Percentiles rank a stretch among this genome's conserved stretches.
These are phyloP conservation scores for Setaria italica DNA, from an alignment of 202 grass and related monocot species.

Conservation along the genomic window DNA sequence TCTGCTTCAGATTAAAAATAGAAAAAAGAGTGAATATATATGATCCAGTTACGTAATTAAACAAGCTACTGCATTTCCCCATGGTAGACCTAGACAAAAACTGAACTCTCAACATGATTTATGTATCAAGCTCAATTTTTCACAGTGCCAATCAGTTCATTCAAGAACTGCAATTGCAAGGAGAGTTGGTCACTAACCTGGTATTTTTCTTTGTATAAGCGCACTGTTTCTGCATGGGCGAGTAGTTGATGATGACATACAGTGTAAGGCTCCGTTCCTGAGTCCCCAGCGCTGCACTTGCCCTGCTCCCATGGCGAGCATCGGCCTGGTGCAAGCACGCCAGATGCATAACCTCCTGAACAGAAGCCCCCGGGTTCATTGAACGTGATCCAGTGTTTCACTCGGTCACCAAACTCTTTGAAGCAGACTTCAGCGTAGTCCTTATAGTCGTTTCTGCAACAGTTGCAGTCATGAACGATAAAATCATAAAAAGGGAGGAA, in stretches of 20 bases:
- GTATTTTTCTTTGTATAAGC: conserved; percentile 54
- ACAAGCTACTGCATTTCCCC: neutral
- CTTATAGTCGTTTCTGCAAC: conserved; percentile 55
- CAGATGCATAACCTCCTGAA: conserved; percentile 24
- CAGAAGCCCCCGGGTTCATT: conserved; percentile 57
- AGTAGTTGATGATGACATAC: conserved; percentile 54
- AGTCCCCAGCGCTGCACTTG: conserved; percentile 48
- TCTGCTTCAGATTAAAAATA: neutral
- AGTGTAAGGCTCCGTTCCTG: conserved; percentile 63
- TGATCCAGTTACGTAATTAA: neutral
- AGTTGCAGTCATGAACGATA: neutral
- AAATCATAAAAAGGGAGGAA: neutral
- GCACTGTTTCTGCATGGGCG: conserved; percentile 48
- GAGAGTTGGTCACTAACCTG: conserved; percentile 41
- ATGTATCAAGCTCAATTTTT: neutral
- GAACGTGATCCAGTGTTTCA: conserved; percentile 81
- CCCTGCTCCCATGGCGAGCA: conserved; percentile 49
- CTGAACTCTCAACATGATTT: neutral
- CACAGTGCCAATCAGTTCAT: neutral
- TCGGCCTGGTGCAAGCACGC: conserved; percentile 16
- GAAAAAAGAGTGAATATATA: neutral
- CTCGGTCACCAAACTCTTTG: conserved; percentile 65
- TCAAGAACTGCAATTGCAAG: neutral
- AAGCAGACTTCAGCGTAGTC: conserved; percentile 69
- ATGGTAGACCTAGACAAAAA: neutral